Evolutionary conservation across 495 filamentous ascomycete genomes (phyloP), one percentile per base, ranked within the genome.

Genomic region (Bathelium albidoporum): DNA sequence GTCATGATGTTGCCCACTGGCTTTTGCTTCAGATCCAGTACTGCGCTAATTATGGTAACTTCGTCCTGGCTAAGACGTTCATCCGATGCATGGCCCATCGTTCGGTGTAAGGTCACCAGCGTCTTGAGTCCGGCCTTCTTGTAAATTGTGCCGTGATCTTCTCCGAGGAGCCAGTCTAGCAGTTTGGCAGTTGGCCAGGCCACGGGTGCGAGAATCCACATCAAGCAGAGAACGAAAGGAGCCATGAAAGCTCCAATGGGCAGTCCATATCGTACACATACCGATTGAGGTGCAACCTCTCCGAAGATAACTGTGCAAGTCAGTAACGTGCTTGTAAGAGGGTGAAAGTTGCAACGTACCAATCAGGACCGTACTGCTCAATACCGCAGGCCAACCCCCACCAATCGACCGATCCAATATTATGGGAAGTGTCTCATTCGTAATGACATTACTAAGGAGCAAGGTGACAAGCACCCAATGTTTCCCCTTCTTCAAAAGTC

Each of bases 391-490:
- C 82, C 93, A 93, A 59, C 94, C 94, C 62, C 94, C 95, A 44
- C 94, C 94, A 20, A 98, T 82, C 62, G 89, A 93, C 34, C 95
- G 83, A 75, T 98, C 94, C 18, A 98, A 82, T 24, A 97, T 89
- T 59, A 98, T 95, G 28, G 94, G 94, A 9, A 98, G 82, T 0
- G 94, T 94, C 76, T 97, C 94, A 75, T 98, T 98, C 59, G 95
- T 96, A 69, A 98, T 97, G 70, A 97, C 94, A 75, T 98, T 98
- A 68, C 90, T 89, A 59, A 98, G 77, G 2, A 98, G 82, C 32
- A 98, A 78, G 14, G 94, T 98, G 34, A 98, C 94, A 61, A 98
- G 79, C n/a, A 98, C 94, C 94, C 94, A 98, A 75, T 98, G 94
- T 70, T 98, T 98, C 45, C 94, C 95, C 55, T 82, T 85, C 63